Evolutionary conservation across 371 early-diverging fungal genomes (phyloP).

Genomic region (Coemansia sp.): DNA sequence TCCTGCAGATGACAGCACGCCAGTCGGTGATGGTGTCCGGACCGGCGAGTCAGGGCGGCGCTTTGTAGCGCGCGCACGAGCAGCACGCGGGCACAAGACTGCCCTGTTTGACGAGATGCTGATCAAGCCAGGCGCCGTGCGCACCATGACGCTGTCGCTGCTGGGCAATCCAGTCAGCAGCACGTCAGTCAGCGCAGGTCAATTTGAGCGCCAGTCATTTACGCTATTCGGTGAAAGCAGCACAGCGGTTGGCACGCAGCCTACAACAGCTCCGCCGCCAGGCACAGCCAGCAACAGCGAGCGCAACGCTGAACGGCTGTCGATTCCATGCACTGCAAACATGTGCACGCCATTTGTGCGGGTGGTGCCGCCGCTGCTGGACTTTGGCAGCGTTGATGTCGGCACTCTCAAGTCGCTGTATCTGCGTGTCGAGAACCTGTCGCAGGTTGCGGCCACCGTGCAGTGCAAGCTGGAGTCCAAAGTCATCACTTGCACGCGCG

Average conservation of each 20-base stretch:
- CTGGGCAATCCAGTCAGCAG: slow-evolving; percentile 67
- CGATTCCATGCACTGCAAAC: slow-evolving; percentile 87
- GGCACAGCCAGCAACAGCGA: slow-evolving; percentile 45
- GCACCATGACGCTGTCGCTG: slow-evolving; percentile 77
- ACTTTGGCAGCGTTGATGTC: slow-evolving; percentile 95
- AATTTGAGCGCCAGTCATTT: slow-evolving; percentile 74
- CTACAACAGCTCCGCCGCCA: slow-evolving; percentile 1
- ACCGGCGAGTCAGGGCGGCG: slow-evolving; percentile 39
- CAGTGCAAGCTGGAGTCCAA: slow-evolving; percentile 88
- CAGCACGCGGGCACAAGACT: slow-evolving; percentile 54
- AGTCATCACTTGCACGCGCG: slow-evolving; percentile 79
- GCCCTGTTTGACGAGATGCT: slow-evolving; percentile 85
- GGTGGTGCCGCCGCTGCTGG: slow-evolving; percentile 75
- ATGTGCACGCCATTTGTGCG: slow-evolving; percentile 93
- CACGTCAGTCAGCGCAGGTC: slow-evolving; percentile 70
- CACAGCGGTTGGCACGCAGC: slow-evolving; percentile 34
- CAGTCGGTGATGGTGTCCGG: neutral
- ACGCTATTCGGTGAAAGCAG: slow-evolving; percentile 67
- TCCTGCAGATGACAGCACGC: neutral
- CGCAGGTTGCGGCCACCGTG: slow-evolving; percentile 84
- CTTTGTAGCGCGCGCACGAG: slow-evolving; percentile 31
- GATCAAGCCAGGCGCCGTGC: slow-evolving; percentile 82
- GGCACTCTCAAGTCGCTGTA: slow-evolving; percentile 87
- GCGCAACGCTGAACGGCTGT: slow-evolving; percentile 70
- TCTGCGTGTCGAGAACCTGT: slow-evolving; percentile 78